These are phyloP conservation scores for Phoenix dactylifera DNA, from an alignment of 176 grass and related monocot species.

Conservation along the genomic window DNA sequence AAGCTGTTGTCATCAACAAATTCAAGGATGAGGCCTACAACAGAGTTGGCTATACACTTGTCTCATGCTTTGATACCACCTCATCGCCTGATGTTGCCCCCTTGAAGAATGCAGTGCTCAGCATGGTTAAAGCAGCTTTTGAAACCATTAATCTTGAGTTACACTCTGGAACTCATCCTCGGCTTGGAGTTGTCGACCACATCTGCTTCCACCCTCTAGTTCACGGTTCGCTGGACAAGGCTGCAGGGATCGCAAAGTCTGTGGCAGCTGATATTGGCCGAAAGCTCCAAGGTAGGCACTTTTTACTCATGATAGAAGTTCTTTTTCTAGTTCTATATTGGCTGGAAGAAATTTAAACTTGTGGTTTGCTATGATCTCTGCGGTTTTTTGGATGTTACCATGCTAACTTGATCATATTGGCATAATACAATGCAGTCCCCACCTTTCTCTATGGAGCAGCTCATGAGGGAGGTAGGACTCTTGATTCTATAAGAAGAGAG, in stretches of 20 bases:
- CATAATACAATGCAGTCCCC: conserved; percentile 26
- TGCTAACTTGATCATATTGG: too few relatives aligned
- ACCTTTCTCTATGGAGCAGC: conserved; percentile 63
- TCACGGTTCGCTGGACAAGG: conserved; percentile 24
- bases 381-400: too few relatives aligned
- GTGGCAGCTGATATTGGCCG: conserved; percentile 43
- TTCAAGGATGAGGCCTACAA: conserved; percentile 66
- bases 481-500: conserved; percentile 56
- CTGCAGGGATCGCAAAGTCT: conserved; percentile 34
- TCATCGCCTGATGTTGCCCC: conserved; percentile 11
- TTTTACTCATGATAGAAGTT: neutral
- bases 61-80: conserved; percentile 26
- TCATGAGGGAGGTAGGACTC: conserved; percentile 40
- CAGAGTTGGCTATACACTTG: conserved; percentile 68
- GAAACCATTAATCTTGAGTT: conserved; percentile 39
- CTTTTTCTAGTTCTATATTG: too few relatives aligned
- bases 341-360: too few relatives aligned
- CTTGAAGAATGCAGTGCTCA: conserved; percentile 42
- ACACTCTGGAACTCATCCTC: conserved; percentile 56
- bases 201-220: conserved; percentile 68
- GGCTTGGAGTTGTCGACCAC: conserved; percentile 72
- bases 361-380: too few relatives aligned
- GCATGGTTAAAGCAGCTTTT: conserved; percentile 44
- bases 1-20: conserved; percentile 39
- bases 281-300: conserved; percentile 37